Evolutionary conservation across 2,329 filamentous ascomycete genomes (phyloP).

Genomic region (Epichloe elymi): DNA sequence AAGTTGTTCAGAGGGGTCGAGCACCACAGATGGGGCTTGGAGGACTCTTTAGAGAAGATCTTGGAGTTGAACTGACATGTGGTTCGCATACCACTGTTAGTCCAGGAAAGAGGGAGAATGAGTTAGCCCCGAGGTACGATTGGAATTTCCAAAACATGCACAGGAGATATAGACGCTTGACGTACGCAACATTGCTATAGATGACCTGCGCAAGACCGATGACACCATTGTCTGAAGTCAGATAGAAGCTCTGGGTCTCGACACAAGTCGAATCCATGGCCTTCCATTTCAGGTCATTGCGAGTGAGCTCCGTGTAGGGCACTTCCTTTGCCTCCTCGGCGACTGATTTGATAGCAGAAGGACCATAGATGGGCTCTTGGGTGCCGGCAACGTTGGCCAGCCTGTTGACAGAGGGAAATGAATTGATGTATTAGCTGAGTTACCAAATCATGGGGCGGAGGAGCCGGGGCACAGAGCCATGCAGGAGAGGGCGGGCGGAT

Average conservation of each 20-base stretch:
- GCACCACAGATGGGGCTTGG: constrained; percentile 69
- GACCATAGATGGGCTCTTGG: constrained; percentile 90
- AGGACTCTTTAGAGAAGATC: constrained; percentile 65
- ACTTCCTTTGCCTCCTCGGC: constrained; percentile 64
- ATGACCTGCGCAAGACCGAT: constrained; percentile 80
- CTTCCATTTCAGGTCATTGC: constrained; percentile 71
- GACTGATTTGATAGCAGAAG: constrained; percentile 75
- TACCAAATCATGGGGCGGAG: constrained; percentile 1
- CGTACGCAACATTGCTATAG: constrained; percentile 93
- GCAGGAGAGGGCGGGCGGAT: not conserved
- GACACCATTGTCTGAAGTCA: constrained; percentile 65
- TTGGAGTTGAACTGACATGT: constrained; percentile 93
- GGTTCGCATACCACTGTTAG: constrained; percentile 64
- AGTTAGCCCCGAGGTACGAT: not conserved
- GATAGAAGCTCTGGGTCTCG: constrained; percentile 91
- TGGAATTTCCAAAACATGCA: not conserved
- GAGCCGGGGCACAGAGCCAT: not conserved
- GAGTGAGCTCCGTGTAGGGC: constrained; percentile 67
- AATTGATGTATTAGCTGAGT: constrained; percentile 2
- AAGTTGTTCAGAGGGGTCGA: constrained; percentile 66
- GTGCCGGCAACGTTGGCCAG: constrained; percentile 79
- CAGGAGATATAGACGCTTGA: not conserved
- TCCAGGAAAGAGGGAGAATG: not conserved
- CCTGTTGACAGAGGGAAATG: constrained; percentile 23
- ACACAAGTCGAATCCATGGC: constrained; percentile 74